Base-by-base conservation (phyloP, 768 basidiomycete genomes). In the Chalciporus pseudorubinellus region DNA sequence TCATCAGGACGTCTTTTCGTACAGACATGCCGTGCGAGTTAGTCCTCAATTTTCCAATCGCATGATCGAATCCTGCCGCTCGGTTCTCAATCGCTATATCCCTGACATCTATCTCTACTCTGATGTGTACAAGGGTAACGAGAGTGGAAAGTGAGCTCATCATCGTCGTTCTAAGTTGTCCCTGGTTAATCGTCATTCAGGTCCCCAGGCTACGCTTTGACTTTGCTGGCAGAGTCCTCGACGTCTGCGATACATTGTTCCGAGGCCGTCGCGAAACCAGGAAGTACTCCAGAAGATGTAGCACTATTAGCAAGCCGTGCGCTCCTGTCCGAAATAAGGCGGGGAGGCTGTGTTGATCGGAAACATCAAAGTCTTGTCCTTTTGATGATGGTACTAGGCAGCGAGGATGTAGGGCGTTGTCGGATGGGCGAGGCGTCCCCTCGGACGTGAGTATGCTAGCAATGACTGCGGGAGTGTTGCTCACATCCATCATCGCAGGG, bases 81-180 rank as follows among this genome's bases (percentile, higher is more conserved):
- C 92, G 3, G 78, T 99, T 20, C 76, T 99, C 39, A 98, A 98
- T 67, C 88, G 94, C 4, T 97, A 90, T 68, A 97, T 98, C 52
- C 95, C 97, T 33, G 97, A 99, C 66, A 94, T 98, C 24, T 98
- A 98, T 71, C 82, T 99, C 34, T 95, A 98, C 68, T 95, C 97
- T 4, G 97, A 99, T 57, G 94, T 98, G 20, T 98, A 97, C 73
- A 95, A 97, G 67, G 95, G 95, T 7, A 90, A 92, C 16, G 97
- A 98, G 55, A 94, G 92, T 58, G 95, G 95, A 69, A 98, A 93
- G 95, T 95, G 59, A 55, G 93, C 73, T 0, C 21, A 12, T 34
- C 13, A 24, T 12, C 31, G n/a, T 46, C n/a, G n/a, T n/a, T 34
- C 36, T 31, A 33, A 26, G 22, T 34, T 44, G n/a, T 24, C 29